Base-by-base conservation (phyloP, 164 flowering plant species). In the Vitis rotundifolia region DNA sequence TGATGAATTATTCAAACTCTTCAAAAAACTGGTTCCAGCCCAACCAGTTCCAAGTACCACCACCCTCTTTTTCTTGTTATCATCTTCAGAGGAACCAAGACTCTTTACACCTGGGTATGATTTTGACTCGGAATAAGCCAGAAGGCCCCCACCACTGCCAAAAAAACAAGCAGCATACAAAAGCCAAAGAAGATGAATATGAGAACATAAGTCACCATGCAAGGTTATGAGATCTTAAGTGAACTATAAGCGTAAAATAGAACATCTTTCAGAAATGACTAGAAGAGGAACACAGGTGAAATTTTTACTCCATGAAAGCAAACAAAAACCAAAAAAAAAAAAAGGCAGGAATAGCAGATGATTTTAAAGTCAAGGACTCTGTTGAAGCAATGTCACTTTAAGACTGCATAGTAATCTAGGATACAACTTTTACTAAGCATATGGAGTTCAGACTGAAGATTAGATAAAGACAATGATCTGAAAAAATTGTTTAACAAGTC, bases 11-110 rank as follows among this genome's bases (percentile, higher is more conserved):
- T 84, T 81, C 52, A 90, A 71, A 76, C 79, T 81, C 71, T 79
- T 88, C 78, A 90, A 70, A 78, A 90, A 90, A 78, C 90, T 86
- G 2, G 84, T 84, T 67, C 87, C 90, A 22, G 92, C 94, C 92
- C 94, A 90, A 16, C 94, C 94, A 56, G 89, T 90, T 70, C 94
- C 94, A 44, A 90, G 91, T 55, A 90, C 87, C 65, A 90, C 89
- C 71, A 88, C 87, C 76, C 75, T 88, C 81, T 88, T 90, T 61
- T 83, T 88, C 81, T 75, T 82, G 63, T 15, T 70, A 1, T 70
- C 86, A 15, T 64, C 60, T 58, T 78, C 84, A 31, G 80, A 14
- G 29, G 83, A 57, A 66, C 58, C 67, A 51, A 63, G 49, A 28
- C 12, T 49, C 15, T 68, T 66, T 54, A 59, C 54, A 37, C 59